These are phyloP conservation scores for Lachancea mirantina DNA, from an alignment of 805 yeast genomes.

Conservation along the genomic window DNA sequence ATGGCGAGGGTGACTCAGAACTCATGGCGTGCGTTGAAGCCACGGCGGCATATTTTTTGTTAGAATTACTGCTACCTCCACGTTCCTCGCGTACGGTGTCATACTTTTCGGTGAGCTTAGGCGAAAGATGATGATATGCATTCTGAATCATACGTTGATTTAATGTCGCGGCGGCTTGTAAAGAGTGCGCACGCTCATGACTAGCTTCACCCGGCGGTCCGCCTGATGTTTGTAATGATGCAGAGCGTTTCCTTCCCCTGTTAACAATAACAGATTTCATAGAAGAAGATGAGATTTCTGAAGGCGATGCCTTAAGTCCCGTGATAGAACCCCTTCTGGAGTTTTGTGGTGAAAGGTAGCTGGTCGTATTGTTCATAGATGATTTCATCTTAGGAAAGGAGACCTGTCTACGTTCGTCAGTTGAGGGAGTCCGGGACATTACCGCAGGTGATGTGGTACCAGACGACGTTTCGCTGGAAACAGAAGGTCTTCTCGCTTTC, in stretches of 20 bases:
- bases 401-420: constrained; percentile 19
- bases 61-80: background rate
- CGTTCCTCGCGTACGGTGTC: too few species aligned
- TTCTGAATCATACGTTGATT: constrained; percentile 27
- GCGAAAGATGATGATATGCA: constrained; percentile 13
- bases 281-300: constrained; percentile 2
- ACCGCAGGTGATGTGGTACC: too few species aligned
- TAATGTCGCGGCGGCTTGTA: constrained; percentile 23
- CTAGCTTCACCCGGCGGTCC: constrained; percentile 1
- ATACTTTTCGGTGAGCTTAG: constrained; percentile 4
- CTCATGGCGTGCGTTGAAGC: background rate
- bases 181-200: constrained; percentile 24
- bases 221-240: constrained; percentile 27
- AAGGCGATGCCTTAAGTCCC: constrained; percentile 8
- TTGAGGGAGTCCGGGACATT: constrained; percentile 14
- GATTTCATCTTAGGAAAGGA: constrained; percentile 14
- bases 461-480: constrained; percentile 13
- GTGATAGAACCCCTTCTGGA: constrained; percentile 17
- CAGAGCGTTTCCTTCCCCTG: constrained; percentile 20
- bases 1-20: constrained; percentile 7
- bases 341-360: constrained; percentile 16
- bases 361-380: too few species aligned
- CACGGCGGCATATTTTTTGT: constrained; percentile 1
- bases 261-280: background rate
- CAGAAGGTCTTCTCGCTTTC: constrained; percentile 10